Evolutionary conservation across 345 rosid species (phyloP).

Genomic region (Citrus maxima): DNA sequence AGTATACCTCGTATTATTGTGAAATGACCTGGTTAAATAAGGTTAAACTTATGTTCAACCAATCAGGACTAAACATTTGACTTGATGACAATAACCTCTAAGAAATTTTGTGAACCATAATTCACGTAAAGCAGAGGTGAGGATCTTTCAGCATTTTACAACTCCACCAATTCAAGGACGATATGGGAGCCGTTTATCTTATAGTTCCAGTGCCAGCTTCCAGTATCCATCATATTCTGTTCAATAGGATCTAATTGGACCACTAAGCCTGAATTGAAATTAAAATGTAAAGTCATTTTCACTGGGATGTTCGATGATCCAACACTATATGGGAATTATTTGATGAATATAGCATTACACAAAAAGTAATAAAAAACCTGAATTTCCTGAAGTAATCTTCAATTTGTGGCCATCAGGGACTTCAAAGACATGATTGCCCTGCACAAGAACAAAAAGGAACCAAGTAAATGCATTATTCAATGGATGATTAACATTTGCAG

Average conservation of each 20-base stretch:
- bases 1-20: conserved; percentile 6
- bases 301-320: not conserved
- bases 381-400: conserved; percentile 54
- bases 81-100: not conserved
- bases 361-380: conserved; percentile 45
- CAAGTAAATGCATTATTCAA: not conserved
- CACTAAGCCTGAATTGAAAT: conserved; percentile 41
- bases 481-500: not conserved
- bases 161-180: conserved; percentile 52
- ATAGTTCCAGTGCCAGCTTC: conserved; percentile 95
- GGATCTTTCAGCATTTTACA: conserved; percentile 18
- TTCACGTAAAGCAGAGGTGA: conserved; percentile 35
- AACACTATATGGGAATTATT: not conserved
- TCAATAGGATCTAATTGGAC: conserved; percentile 53
- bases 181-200: conserved; percentile 50
- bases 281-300: not conserved
- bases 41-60: conserved; percentile 69
- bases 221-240: conserved; percentile 46
- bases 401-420: conserved; percentile 78
- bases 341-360: not conserved
- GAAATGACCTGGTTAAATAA: conserved; percentile 8
- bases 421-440: conserved; percentile 87
- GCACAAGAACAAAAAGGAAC: conserved; percentile 13
- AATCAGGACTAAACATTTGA: conserved; percentile 5
- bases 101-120: conserved; percentile 40